Percentiles rank a stretch among this genome's conserved stretches.
Conservation (phyloP, 495 filamentous ascomycete genomes). For the Penicillium arizonense region DNA sequence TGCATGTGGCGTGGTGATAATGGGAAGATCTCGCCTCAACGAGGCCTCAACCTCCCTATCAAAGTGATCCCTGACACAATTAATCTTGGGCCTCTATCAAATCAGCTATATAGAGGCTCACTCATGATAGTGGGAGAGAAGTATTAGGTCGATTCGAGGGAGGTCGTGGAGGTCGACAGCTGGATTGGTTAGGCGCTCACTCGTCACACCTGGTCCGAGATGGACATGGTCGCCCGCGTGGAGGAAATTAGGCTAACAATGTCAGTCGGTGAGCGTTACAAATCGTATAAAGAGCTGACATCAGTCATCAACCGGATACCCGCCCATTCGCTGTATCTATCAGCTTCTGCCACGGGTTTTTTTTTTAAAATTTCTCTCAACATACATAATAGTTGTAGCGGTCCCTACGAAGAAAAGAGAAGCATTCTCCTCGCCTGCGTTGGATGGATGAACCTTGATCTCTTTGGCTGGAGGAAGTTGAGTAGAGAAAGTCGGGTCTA, state of each 20-base stretch:
- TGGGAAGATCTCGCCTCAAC: constrained; percentile 56
- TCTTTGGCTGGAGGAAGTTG: constrained; percentile 38
- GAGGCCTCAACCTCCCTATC: constrained; percentile 59
- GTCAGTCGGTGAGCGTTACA: background rate
- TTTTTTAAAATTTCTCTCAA: no score
- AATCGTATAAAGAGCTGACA: constrained; percentile 10
- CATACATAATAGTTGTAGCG: constrained; percentile 62
- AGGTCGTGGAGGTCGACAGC: constrained; percentile 59
- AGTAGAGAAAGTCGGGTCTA: background rate
- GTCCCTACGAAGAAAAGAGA: constrained; percentile 61
- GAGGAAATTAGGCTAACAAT: constrained; percentile 59
- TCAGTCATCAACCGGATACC: constrained; percentile 66
- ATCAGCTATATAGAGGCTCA: constrained; percentile 6
- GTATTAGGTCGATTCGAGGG: constrained; percentile 57
- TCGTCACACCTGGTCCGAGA: constrained; percentile 61
- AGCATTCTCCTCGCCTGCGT: constrained; percentile 39
- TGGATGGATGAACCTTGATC: constrained; percentile 41
- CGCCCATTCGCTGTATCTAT: constrained; percentile 50
- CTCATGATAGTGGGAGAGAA: constrained; percentile 68
- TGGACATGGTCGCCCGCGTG: constrained; percentile 69
- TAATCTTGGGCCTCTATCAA: background rate
- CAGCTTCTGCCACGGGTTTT: no score
- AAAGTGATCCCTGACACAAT: constrained; percentile 55
- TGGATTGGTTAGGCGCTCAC: constrained; percentile 53
- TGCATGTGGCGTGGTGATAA: constrained; percentile 67